Conservation (phyloP, 2,329 filamentous ascomycete genomes). For the Fonsecaea pugnacius region DNA sequence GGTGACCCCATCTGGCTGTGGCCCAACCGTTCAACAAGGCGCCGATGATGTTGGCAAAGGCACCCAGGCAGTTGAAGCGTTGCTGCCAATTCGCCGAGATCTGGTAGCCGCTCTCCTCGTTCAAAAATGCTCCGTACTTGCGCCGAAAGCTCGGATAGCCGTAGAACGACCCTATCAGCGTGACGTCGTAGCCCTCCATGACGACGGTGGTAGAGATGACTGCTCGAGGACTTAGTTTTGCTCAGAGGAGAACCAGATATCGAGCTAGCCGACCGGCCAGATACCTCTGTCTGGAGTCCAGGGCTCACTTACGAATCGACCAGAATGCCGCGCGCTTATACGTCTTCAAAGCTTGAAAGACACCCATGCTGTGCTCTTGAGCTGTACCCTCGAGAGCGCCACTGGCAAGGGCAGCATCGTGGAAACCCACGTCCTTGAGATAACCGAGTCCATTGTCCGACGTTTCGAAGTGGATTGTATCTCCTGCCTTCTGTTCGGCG, state of each 20-base stretch:
- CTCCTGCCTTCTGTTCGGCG: not conserved
- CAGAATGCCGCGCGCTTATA: constrained; percentile 27
- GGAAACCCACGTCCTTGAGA: constrained; percentile 24
- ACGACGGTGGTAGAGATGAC: constrained; percentile 53
- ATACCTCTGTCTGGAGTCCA: constrained; percentile 19
- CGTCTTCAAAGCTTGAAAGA: constrained; percentile 22
- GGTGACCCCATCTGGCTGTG: constrained; percentile 46
- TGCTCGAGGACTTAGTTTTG: constrained; percentile 2
- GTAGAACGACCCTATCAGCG: constrained; percentile 56
- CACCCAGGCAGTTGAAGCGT: constrained; percentile 18
- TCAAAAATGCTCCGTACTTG: constrained; percentile 46
- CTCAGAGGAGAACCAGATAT: not conserved
- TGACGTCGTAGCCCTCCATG: constrained; percentile 61
- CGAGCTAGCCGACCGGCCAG: not conserved
- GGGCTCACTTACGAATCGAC: constrained; percentile 31
- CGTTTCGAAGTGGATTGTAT: constrained; percentile 18
- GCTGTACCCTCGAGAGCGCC: constrained; percentile 23
- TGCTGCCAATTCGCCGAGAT: constrained; percentile 61
- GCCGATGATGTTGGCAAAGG: constrained; percentile 26
- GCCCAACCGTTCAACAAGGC: constrained; percentile 25
- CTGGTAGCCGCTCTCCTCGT: constrained; percentile 23
- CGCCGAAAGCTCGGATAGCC: constrained; percentile 50
- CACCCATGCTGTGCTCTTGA: constrained; percentile 27
- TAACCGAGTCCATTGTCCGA: constrained; percentile 13
- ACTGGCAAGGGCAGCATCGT: constrained; percentile 19